Evolutionary conservation across 2,329 filamentous ascomycete species (phyloP), one percentile per base, ranked within the genome.

Genomic region (Colletotrichum liriopes): DNA sequence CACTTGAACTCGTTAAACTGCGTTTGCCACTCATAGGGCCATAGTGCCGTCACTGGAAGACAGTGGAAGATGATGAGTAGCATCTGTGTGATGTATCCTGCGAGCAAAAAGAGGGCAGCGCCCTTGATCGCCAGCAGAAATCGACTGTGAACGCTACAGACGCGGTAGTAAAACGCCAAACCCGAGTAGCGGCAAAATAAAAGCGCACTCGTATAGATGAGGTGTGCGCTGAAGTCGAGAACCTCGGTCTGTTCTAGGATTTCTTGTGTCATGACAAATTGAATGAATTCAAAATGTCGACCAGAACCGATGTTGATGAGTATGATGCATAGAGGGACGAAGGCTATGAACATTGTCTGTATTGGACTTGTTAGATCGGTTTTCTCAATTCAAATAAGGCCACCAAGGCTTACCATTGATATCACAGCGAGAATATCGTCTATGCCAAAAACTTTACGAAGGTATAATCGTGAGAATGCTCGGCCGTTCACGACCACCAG

Each of bases 61-160:
- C 86, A 88, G 76, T 88, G 86, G 72, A 88, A 87, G 67, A 88
- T 80, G 59, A 88, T 79, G 2, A 89, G 80, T 35, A 87, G 80
- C 16, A 88, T 78, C 68, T 88, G 86, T 0, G 86, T 83, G 1
- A 88, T 71, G 60, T 82, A 88, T 0, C 83, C 84, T 8, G 79
- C 81, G 43, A 84, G 74, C 26, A 87, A 75, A 43, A 85, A 72
- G 3, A 75, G 80, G 26, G 80, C 79, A 1, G 83, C 78, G 20
- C 81, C 63, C 41, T 77, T 78, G 56, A 86, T 85, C 5, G 79
- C 75, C 4, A 81, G 65, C 5, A 77, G 76, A 8, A 86, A 81
- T 37, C 78, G 74, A 52, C 77, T 63, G 75, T 85, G 79, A 29
- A 83, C 76, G 6, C 78, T 79, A 72, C 84, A 84, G 3, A 89